Conservation (phyloP, 2,329 filamentous ascomycete species). For the Colletotrichum cuscutae region DNA sequence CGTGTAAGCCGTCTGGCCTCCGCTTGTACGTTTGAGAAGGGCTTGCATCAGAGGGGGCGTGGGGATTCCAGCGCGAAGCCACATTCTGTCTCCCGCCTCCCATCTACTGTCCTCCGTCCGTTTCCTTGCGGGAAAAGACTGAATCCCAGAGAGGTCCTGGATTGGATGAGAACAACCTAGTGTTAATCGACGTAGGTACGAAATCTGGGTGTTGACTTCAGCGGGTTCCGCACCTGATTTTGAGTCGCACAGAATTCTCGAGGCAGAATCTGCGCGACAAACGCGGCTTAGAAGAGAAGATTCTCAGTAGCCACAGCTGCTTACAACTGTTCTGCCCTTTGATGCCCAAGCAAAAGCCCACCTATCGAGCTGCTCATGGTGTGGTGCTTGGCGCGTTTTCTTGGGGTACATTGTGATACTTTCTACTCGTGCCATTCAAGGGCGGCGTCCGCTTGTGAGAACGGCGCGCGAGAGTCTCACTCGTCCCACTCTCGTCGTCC, state of each 20-base stretch:
- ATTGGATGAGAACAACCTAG: constrained; percentile 17
- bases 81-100: constrained; percentile 18
- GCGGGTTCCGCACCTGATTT: constrained; percentile 4
- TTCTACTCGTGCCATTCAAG: background rate
- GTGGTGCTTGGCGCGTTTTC: background rate
- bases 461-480: constrained; percentile 27
- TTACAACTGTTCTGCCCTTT: background rate
- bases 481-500: background rate
- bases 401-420: background rate
- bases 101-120: constrained; percentile 29
- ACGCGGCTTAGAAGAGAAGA: background rate
- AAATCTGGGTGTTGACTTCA: constrained; percentile 2
- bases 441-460: background rate
- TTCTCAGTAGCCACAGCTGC: background rate
- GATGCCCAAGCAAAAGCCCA: background rate
- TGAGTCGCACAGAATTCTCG: background rate
- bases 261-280: constrained; percentile 4
- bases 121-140: constrained; percentile 6
- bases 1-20: constrained; percentile 13
- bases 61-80: constrained; percentile 1
- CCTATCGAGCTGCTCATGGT: background rate
- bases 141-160: background rate
- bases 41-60: constrained; percentile 6
- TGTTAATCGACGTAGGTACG: constrained; percentile 1
- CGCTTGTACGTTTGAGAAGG: constrained; percentile 1